Evolutionary conservation across 768 basidiomycete genomes (phyloP).

Genomic region (Trametes cinnabarina): DNA sequence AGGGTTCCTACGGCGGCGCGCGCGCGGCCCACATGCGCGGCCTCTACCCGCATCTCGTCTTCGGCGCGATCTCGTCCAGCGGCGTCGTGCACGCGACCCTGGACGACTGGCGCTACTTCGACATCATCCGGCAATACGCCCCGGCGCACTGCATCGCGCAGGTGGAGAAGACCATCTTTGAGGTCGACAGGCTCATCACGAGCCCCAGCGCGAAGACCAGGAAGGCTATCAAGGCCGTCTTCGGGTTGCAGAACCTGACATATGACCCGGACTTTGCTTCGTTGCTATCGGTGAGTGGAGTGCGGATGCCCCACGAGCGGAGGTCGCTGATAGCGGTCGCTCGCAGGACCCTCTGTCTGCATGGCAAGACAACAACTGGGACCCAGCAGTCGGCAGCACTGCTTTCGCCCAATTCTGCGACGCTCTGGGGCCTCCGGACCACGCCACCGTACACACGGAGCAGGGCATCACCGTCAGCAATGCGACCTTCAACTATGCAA

Average conservation of each 20-base stretch:
- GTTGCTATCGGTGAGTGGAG: slow-evolving; percentile 51
- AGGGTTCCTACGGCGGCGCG: slow-evolving; percentile 93
- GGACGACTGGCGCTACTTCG: slow-evolving; percentile 86
- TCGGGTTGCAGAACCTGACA: slow-evolving; percentile 65
- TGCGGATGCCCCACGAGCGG: no score
- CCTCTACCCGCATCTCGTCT: slow-evolving; percentile 84
- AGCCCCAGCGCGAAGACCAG: slow-evolving; percentile 38
- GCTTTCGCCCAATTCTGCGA: slow-evolving; percentile 67
- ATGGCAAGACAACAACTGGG: slow-evolving; percentile 91
- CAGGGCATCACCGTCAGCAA: slow-evolving; percentile 47
- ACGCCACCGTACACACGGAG: slow-evolving; percentile 26
- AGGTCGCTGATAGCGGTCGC: neutral
- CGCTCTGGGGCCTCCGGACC: slow-evolving; percentile 38
- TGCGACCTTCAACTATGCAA: slow-evolving; percentile 68
- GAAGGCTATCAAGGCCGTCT: slow-evolving; percentile 63
- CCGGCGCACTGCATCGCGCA: slow-evolving; percentile 60
- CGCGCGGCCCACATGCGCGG: slow-evolving; percentile 90
- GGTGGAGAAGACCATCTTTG: slow-evolving; percentile 54
- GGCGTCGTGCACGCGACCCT: slow-evolving; percentile 87
- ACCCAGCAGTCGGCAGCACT: slow-evolving; percentile 61
- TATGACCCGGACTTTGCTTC: slow-evolving; percentile 81
- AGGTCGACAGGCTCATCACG: slow-evolving; percentile 63
- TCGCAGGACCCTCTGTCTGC: slow-evolving; percentile 55
- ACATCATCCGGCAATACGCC: slow-evolving; percentile 72
- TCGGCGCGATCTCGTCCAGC: slow-evolving; percentile 86